phyloP scores from a whole-genome alignment of 2,329 filamentous ascomycete genomes.

The Phialemoniopsis sp. region DNA sequence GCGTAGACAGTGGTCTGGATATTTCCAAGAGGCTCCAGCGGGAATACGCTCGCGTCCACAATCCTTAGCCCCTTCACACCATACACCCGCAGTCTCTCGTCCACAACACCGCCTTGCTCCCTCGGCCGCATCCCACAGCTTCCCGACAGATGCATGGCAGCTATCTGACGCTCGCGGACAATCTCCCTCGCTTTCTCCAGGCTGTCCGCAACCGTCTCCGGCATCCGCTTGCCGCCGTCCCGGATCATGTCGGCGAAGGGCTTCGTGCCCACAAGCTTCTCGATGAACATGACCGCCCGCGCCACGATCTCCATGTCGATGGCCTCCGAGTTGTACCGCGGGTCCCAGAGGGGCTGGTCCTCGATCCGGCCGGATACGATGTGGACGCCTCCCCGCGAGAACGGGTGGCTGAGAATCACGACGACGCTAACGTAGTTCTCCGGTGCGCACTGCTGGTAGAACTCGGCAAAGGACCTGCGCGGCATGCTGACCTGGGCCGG shows the following conservation, averaged over 20 bases:
- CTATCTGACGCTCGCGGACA: constrained; percentile 25
- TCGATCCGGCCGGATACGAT: constrained; percentile 35
- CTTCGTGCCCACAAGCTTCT: constrained; percentile 23
- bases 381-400: constrained; percentile 52
- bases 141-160: constrained; percentile 42
- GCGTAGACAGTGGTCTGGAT: constrained; percentile 9
- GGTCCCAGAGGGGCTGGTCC: constrained; percentile 44
- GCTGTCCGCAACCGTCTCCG: constrained; percentile 20
- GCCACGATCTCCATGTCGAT: constrained; percentile 8
- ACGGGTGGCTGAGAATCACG: constrained; percentile 52
- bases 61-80: constrained; percentile 8
- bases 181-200: constrained; percentile 29
- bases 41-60: constrained; percentile 8
- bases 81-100: constrained; percentile 4
- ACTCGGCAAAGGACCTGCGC: constrained; percentile 4
- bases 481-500: constrained; percentile 17
- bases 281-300: constrained; percentile 10
- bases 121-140: constrained; percentile 28
- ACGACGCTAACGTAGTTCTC: constrained; percentile 46
- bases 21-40: constrained; percentile 6
- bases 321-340: constrained; percentile 36
- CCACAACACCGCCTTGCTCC: constrained; percentile 7
- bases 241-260: constrained; percentile 37
- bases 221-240: constrained; percentile 28
- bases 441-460: constrained; percentile 14